These are phyloP conservation scores for Diplosphaera chodatii DNA, from an alignment of 139 green algal genomes.

Conservation along the genomic window DNA sequence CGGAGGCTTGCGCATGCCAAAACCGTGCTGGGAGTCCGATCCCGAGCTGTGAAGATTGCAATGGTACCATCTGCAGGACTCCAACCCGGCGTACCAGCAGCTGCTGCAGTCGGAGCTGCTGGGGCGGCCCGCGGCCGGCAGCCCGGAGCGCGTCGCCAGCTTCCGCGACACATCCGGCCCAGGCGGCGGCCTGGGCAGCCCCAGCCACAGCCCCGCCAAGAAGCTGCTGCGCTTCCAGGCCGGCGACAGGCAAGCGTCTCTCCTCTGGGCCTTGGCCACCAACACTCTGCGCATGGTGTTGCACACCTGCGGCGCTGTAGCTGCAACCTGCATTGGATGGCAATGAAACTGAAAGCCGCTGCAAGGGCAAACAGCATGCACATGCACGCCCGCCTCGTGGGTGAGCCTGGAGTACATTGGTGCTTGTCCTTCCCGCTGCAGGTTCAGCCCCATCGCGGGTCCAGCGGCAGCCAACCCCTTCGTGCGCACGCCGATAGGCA, in stretches of 20 bases:
- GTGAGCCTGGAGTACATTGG: too few species aligned
- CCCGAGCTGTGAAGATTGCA: too few species aligned
- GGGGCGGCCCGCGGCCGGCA: background rate
- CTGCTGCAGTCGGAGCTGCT: conserved; percentile 73
- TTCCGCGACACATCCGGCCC: background rate
- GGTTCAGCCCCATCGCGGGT: conserved; percentile 47
- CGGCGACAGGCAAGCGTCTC: conserved; percentile 57
- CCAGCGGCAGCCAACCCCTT: conserved; percentile 58
- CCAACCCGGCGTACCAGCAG: conserved; percentile 68
- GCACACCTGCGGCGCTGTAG: too few species aligned
- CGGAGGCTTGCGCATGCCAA: too few species aligned
- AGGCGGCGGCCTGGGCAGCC: background rate
- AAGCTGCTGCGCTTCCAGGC: conserved; percentile 73
- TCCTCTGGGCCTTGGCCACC: too few species aligned
- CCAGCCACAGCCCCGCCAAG: conserved; percentile 29
- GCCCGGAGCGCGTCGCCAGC: background rate
- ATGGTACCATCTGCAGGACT: too few species aligned
- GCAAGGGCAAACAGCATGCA: too few species aligned
- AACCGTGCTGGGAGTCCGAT: too few species aligned
- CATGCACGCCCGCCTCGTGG: too few species aligned
- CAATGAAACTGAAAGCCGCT: too few species aligned
- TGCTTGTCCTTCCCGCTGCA: too few species aligned
- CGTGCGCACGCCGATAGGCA: conserved; percentile 50
- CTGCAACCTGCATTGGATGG: too few species aligned
- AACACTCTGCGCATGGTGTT: background rate